Conservation (phyloP, 2,329 filamentous ascomycete genomes). For the Phoma sp. region DNA sequence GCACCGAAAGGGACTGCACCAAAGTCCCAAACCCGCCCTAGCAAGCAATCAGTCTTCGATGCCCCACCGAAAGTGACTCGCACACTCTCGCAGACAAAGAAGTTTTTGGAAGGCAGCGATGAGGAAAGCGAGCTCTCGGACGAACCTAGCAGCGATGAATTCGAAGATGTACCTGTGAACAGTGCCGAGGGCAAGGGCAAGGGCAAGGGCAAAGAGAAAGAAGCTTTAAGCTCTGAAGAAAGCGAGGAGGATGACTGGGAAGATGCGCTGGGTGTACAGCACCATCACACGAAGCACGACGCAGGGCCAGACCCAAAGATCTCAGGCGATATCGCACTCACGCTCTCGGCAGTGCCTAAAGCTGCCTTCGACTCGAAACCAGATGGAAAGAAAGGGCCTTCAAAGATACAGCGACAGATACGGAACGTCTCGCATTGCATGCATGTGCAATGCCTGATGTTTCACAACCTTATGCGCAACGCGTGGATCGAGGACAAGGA, state of each 20-base stretch:
- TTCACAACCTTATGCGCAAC: conserved; percentile 78
- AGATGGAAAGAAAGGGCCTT: conserved; percentile 80
- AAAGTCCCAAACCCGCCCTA: conserved; percentile 25
- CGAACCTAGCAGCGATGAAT: conserved; percentile 53
- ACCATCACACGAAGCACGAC: conserved; percentile 37
- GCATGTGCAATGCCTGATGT: conserved; percentile 86
- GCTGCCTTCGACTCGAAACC: conserved; percentile 44
- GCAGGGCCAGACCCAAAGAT: conserved; percentile 54
- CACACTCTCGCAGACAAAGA: conserved; percentile 43
- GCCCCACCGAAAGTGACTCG: conserved; percentile 44
- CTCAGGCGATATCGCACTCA: conserved; percentile 75
- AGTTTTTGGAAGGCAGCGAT: conserved; percentile 50
- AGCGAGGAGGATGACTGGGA: conserved; percentile 51
- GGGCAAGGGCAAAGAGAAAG: conserved; percentile 51
- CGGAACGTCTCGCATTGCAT: conserved; percentile 82
- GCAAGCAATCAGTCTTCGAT: conserved; percentile 52
- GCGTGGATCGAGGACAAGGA: conserved; percentile 46
- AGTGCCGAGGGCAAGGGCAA: conserved; percentile 43
- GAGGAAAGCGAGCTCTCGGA: conserved; percentile 51
- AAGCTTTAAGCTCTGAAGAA: conserved; percentile 42
- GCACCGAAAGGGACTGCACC: conserved; percentile 23
- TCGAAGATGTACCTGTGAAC: conserved; percentile 54
- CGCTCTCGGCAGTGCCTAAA: conserved; percentile 54
- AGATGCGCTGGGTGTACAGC: conserved; percentile 48
- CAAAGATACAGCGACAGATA: conserved; percentile 81